Base-by-base conservation (phyloP, 2,329 filamentous ascomycete genomes). In the Lachnellula hyalina region DNA sequence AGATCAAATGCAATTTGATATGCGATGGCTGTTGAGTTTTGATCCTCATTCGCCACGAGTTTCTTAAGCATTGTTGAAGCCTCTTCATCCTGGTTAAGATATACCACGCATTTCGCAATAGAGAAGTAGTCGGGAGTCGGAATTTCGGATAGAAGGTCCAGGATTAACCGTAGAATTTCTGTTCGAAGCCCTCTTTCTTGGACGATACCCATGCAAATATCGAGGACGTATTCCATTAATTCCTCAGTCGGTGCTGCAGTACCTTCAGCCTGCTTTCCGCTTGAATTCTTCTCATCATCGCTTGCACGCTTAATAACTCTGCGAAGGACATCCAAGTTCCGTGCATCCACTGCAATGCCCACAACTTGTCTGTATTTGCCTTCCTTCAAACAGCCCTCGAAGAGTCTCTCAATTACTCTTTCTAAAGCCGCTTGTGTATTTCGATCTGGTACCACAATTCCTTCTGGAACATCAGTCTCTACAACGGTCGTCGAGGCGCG, bases 1-100 rank as follows among this genome's bases (percentile, higher is more conserved):
- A 99, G 80, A 67, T 99, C 94, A 67, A 99, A 99, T 1, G 93
- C 94, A 54, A 99, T 96, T 71, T 99, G 94, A 71, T 97, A 99
- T 17, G 94, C 94, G 49, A 90, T 87, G 19, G 92, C 89, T 15
- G 90, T 82, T 0, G 90, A 91, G 57, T 84, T 84, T 49, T 84
- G 79, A 63, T 96, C 89, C 5, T 85, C 89, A 61, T 88, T 88
- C 58, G 87, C 80, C 9, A 97, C 86, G 21, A 99, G 80, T 63
- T 90, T 86, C 50, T 82, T 82, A 42, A 99, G 82, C 73, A 99
- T 92, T 59, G 83, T 83, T 9, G 91, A 92, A 0, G 94, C 94
- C 77, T 96, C 87, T 48, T 89, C 86, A 67, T 96, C 87, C 63
- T 96, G 89, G 70, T 96, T 88, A 17, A 99, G 81, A 67, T 97